Evolutionary conservation across 2,329 filamentous ascomycete species (phyloP), one percentile per base, ranked within the genome.

Genomic region (Akanthomyces uredinophilus): DNA sequence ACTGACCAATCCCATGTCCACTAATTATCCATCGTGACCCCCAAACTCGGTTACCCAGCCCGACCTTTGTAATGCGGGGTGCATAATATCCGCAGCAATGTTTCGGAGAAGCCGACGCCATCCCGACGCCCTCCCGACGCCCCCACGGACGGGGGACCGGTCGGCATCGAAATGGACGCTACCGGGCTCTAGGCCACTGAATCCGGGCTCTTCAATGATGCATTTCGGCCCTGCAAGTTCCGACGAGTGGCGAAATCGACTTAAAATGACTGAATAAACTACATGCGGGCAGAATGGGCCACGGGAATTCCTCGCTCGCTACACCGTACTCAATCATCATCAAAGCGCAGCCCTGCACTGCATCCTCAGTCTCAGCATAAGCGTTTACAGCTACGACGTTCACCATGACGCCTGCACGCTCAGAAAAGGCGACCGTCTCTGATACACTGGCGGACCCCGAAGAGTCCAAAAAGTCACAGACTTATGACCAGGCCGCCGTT

Each of bases 401-500:
- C 46, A 49, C 24, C 20, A 49, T 49, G 46, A 14, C 46, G 27
- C 24, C 22, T 22, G 46, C 18, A 22, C 13, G 7, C 10, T 49
- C 46, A 20, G 46, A 49, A 18, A 24, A 27, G 7, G 11, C 20
- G n/a, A 13, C 20, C 14, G 10, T 18, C 46, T 14, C 46, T 52
- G 50, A 52, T 16, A 5, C 29, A 16, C 2, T 14, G 14, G 3
- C 29, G 10, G 50, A 52, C 27, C n/a, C 50, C 4, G 16, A 20
- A 8, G 4, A 37, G 10, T 37, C 27, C 29, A 37, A 35, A n/a
- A 37, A 37, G 22, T 29, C 50, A 29, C 50, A 32, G n/a, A 52
- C 50, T 7, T 37, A 52, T n/a, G 54, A 57, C 54, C 39, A 57
- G 27, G 55, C 43, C 39, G 64, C 66, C 13, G 49, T 64, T n/a